Base-by-base conservation (phyloP, 202 grass and related monocot species). In the Setaria italica region DNA sequence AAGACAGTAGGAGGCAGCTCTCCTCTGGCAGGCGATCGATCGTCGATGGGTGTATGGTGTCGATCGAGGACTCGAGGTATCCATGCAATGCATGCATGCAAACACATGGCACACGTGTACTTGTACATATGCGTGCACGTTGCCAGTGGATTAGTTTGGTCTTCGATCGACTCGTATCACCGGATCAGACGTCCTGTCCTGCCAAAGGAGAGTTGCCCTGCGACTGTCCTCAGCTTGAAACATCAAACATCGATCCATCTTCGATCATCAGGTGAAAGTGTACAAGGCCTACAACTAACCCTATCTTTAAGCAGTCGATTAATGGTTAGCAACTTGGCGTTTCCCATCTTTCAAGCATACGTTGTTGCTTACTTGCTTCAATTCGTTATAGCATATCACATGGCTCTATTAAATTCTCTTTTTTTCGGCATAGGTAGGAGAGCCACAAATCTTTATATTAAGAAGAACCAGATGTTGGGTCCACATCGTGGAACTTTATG, bases 161-260 rank as follows among this genome's bases (percentile, higher is more conserved):
- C 45, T 4, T 72, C 11, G 46, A 43, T 81, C 34, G 19, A 6
- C 43, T 54, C 42, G 19, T 14, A 35, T 41, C 20, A 16, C 17
- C 20, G 13, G 29, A 37, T 63, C 16, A 19, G 9, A 34, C 4
- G 11, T 29, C 25, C 25, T 25, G 47, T 46, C 87, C 87, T 74
- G 87, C 90, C 90, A 90, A 92, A 87, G 90, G 90, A 92, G 90
- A 92, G 87, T 87, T 87, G 91, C 91, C 87, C 81, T 90, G 25
- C 82, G 2, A 92, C 87, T 87, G 75, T 84, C 79, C 78, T 85
- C 4, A 72, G 70, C 90, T 89, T n/a, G 17, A 7, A 50, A 50
- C 8, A 46, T 46, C 43, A 43, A 3, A 5, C 5, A 43, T 43
- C 6, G 8, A 46, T 45, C 37, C 39, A 41, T 41, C 43, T 46